Percentiles rank a stretch among this genome's conserved stretches.
phyloP scores from a whole-genome alignment of 768 basidiomycete genomes.

The Gymnopilus junonius region DNA sequence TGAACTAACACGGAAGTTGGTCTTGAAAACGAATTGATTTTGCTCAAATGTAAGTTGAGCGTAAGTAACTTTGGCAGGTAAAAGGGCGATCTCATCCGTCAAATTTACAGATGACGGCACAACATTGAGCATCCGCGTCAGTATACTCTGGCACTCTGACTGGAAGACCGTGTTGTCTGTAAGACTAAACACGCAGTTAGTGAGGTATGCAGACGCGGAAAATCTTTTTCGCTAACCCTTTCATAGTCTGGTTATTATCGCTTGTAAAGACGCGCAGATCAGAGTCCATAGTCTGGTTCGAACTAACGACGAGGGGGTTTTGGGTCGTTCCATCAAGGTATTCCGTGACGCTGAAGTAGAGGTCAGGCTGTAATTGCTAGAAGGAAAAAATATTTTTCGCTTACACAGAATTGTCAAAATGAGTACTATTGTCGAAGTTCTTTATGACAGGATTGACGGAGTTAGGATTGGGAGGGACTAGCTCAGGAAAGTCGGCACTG shows the following conservation, averaged over 20 bases:
- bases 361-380: neutral
- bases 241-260: slow-evolving; percentile 40
- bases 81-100: slow-evolving; percentile 47
- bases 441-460: slow-evolving; percentile 33
- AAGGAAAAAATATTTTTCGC: slow-evolving; percentile 7
- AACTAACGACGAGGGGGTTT: slow-evolving; percentile 37
- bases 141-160: slow-evolving; percentile 41
- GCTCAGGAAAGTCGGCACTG: slow-evolving; percentile 47
- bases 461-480: slow-evolving; percentile 39
- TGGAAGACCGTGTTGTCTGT: slow-evolving; percentile 38
- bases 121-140: slow-evolving; percentile 52
- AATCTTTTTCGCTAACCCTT: slow-evolving; percentile 21
- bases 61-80: slow-evolving; percentile 44
- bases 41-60: slow-evolving; percentile 42
- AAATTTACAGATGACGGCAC: slow-evolving; percentile 49
- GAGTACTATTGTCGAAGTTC: slow-evolving; percentile 44
- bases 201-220: neutral
- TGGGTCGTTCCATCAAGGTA: slow-evolving; percentile 39
- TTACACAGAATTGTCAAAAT: slow-evolving; percentile 49
- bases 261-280: slow-evolving; percentile 39
- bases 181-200: slow-evolving; percentile 24
- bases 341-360: slow-evolving; percentile 33
- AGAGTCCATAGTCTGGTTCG: slow-evolving; percentile 39
- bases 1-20: slow-evolving; percentile 40
- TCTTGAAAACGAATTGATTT: slow-evolving; percentile 42